Conservation (phyloP, 371 early-diverging fungal genomes). For the Apophysomyces sp. region DNA sequence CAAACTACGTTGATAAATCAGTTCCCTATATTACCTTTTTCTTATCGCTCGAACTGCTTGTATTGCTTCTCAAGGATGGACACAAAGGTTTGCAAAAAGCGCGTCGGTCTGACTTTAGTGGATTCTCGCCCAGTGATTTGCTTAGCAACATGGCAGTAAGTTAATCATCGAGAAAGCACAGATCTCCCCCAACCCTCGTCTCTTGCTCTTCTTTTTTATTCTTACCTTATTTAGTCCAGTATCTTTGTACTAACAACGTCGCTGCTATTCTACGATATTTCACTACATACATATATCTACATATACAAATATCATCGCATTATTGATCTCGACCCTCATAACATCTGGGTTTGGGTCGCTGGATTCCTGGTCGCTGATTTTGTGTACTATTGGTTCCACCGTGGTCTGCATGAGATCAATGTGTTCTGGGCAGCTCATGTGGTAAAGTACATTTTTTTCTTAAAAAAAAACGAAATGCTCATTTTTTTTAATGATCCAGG, state of each 20-base stretch:
- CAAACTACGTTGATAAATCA: conserved; percentile 50
- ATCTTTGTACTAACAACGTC: conserved; percentile 10
- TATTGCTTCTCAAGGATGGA: conserved; percentile 21
- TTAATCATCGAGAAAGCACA: too few relatives aligned
- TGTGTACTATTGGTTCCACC: conserved; percentile 52
- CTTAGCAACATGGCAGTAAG: conserved; percentile 37
- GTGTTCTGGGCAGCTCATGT: conserved; percentile 52
- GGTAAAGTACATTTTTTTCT: conserved; percentile 32
- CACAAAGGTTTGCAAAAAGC: conserved; percentile 30
- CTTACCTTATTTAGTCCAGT: neutral
- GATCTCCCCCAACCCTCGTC: too few relatives aligned
- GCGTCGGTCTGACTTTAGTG: conserved; percentile 29
- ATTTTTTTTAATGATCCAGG: neutral
- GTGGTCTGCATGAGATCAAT: conserved; percentile 53
- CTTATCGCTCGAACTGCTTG: conserved; percentile 38
- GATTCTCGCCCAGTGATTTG: conserved; percentile 51
- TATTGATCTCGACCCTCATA: conserved; percentile 30
- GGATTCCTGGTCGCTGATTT: conserved; percentile 47
- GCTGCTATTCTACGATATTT: conserved; percentile 36
- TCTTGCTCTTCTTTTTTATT: neutral
- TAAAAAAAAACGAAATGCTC: neutral
- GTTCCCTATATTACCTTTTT: conserved; percentile 50
- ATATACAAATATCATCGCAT: conserved; percentile 41
- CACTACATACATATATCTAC: conserved; percentile 39
- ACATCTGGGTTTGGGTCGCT: conserved; percentile 40